Evolutionary conservation across 768 basidiomycete genomes (phyloP), one percentile per base, ranked within the genome.

Genomic region (Russula virescens): DNA sequence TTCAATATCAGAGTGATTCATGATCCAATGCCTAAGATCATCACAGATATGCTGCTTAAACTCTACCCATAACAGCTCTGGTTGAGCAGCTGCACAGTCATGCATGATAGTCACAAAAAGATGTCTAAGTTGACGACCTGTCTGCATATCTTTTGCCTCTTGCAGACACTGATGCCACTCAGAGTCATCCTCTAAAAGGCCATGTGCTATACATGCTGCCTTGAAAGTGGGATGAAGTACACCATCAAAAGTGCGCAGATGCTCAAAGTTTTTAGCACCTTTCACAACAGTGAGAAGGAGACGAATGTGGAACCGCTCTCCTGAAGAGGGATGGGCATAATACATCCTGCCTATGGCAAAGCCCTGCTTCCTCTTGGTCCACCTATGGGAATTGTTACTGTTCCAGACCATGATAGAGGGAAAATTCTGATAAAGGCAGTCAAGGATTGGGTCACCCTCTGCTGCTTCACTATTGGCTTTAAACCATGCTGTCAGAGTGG

Each of bases 101-200:
- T 69, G 35, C 0, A 81, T 73, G 4, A 81, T 71, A 5, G 73
- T 74, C 0, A 70, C 72, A 72, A 81, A 82, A 0, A 81, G 73
- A 1, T 70, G 62, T 1, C 76, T 72, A 0, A 80, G 70, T 0
- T 58, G 68, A 26, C 11, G 3, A 0, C 79, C 81, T 5, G 74
- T 75, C 42, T 78, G 4, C 34, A 38, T 52, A n/a, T 52, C 13
- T 4, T 14, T 35, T n/a, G n/a, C 51, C 19, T 52, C 51, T 14
- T 13, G 0, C 5, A 52, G 13, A n/a, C 51, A 52, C 4, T 52
- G 51, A 14, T 52, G 34, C 51, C 79, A 72, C 63, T 82, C 81
- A 49, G 74, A 69, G 48, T 77, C 71, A 74, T 81, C 76, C 42
- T 72, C 73, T 5, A 83, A 69, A 0, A 83, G 31, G 31, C 31